Evolutionary conservation across 2,329 filamentous ascomycete species (phyloP), one percentile per base, ranked within the genome.

Genomic region (Curvularia sp.): DNA sequence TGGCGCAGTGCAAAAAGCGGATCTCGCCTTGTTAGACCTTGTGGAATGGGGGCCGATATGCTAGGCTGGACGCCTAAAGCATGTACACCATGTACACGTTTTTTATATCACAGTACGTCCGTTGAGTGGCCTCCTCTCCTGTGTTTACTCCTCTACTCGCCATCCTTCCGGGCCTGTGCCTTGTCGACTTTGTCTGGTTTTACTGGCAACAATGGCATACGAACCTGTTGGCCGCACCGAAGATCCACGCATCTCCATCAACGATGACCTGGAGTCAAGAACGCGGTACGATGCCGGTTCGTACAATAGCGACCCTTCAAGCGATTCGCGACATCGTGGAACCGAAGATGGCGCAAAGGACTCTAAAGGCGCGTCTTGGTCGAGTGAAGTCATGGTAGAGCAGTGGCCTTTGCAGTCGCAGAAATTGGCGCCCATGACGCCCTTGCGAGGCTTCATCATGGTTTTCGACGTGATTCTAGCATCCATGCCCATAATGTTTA

Each of bases 401-500:
- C 47, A 59, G n/a, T 66, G 67, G 65, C 66, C 69, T 23, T 39
- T 57, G 3, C 47, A 60, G 32, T 63, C 68, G 5, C 63, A 66
- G 48, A 61, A 59, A 25, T 59, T 72, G 30, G 63, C 63, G 27
- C 42, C 25, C 1, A 48, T 72, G 8, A 74, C 70, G 13, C 65
- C 64, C 0, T 49, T 66, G 48, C 61, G 66, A 57, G 53, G 41
- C 1, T 56, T 61, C 5, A 57, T 70, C 1, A 57, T 72, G 8
- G 34, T 63, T 3, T 72, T 71, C 25, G 72, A 73, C 53, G 36
- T 61, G 1, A 9, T 73, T 12, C 49, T 74, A 3, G 69, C 69
- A 18, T 70, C 69, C 1, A 53, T 55, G 25, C 71, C 72, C 18
- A 54, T 73, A 1, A 60, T 73, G 57, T 74, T 74, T 32, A 59